Conservation (phyloP, 768 basidiomycete genomes). For the Termitomyces sp. region DNA sequence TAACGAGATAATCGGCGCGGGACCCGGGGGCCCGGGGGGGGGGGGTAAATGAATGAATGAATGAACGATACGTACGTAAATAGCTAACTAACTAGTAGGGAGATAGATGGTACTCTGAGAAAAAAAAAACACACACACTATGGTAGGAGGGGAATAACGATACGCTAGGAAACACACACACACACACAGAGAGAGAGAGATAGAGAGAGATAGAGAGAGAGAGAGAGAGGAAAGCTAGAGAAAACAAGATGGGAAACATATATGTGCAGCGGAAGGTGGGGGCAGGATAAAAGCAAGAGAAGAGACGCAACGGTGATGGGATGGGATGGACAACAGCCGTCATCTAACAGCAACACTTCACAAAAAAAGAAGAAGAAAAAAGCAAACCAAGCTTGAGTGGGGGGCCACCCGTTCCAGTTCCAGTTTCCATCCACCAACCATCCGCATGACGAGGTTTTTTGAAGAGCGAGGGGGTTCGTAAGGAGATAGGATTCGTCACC, state of each 20-base stretch:
- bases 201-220: neutral
- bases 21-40: no score
- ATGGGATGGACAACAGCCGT: neutral
- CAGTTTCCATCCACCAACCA: constrained; percentile 3
- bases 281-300: neutral
- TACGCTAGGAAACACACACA: neutral
- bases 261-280: neutral
- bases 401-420: constrained; percentile 3
- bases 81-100: neutral
- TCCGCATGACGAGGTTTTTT: constrained; percentile 1
- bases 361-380: neutral
- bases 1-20: neutral
- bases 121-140: neutral
- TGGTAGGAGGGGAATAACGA: neutral
- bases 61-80: neutral
- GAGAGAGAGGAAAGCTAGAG: neutral
- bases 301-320: neutral
- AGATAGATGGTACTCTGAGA: neutral
- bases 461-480: neutral
- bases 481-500: neutral
- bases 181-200: no score
- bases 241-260: neutral
- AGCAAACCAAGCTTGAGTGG: neutral
- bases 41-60: neutral
- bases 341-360: constrained; percentile 1